Base-by-base conservation (phyloP, 352 stramenopile genomes). In the Phytophthora pistaciae region DNA sequence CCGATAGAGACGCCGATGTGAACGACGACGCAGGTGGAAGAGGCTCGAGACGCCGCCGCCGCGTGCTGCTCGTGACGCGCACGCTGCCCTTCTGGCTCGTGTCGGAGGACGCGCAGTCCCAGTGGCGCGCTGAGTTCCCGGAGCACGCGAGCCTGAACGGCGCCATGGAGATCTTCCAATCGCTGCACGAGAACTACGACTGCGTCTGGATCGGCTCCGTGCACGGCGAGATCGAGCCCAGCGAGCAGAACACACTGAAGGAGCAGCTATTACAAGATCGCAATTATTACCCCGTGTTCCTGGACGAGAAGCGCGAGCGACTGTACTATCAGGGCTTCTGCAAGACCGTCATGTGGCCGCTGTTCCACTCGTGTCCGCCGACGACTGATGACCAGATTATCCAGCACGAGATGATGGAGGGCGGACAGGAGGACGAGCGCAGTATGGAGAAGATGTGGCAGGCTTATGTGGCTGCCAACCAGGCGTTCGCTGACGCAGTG, bases 251-350 rank as follows among this genome's bases (percentile, higher is more conserved):
- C 60, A 92, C 81, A 13, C 69, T 98, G 13, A 85, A 88, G 50
- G 84, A 97, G 59, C 91, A 98, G 42, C 65, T 97, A 50, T 75
- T 99, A 16, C 74, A 92, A 59, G 82, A 93, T 38, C 98, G 98
- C 71, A 95, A 94, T 33, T 97, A 96, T 68, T 95, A 89, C 56
- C 92, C 92, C 3, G 90, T 98, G n/a, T 97, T 97, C 72, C 62
- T 98, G 8, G 87, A 96, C 60, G 78, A 91, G 16, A 94, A 96
- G 65, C 77, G 90, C 25, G 90, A 97, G 65, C 80, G 85, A 29
- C 73, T 97, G 56, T 98, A 96, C 64, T 97, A 98, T 77, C 79
- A 97, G 42, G 92, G 91, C 16, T 98, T 95, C 62, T 97, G 91
- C 81, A 97, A 97, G 74, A 94, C 91, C 0, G 85, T 97, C 48